Percentiles rank a stretch among this genome's conserved stretches.
Conservation (phyloP, 768 basidiomycete species). For the Agaricus subrufescens region DNA sequence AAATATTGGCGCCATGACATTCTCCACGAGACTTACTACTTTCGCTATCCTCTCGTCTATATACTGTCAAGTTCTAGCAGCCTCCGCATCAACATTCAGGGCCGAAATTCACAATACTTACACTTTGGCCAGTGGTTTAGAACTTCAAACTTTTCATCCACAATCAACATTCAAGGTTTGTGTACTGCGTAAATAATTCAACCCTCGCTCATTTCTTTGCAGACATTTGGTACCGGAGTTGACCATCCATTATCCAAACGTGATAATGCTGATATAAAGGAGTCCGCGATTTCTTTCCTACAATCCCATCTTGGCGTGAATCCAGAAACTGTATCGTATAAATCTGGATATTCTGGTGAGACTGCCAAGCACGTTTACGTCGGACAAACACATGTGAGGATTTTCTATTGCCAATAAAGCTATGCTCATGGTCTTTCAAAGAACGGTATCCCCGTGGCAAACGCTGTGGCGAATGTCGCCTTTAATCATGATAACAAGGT, state of each 20-base stretch:
- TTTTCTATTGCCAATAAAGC: neutral
- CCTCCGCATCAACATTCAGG: neutral
- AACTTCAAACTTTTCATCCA: slow-evolving; percentile 33
- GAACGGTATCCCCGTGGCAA: slow-evolving; percentile 26
- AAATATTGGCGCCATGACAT: neutral
- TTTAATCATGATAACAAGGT: slow-evolving; percentile 23
- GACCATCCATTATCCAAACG: slow-evolving; percentile 25
- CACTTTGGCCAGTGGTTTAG: slow-evolving; percentile 22
- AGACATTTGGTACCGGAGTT: slow-evolving; percentile 27
- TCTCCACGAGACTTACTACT: neutral
- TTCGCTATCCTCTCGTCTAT: neutral
- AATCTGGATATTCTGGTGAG: slow-evolving; percentile 22
- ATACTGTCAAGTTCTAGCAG: neutral
- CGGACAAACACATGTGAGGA: slow-evolving; percentile 10
- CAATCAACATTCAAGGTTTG: slow-evolving; percentile 29
- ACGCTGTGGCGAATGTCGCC: slow-evolving; percentile 35
- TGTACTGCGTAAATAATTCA: neutral
- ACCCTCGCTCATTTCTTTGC: neutral
- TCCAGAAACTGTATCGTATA: slow-evolving; percentile 17
- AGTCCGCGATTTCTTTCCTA: slow-evolving; percentile 21
- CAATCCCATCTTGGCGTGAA: slow-evolving; percentile 19
- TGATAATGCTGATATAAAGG: slow-evolving; percentile 16
- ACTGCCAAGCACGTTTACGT: slow-evolving; percentile 18
- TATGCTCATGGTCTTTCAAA: slow-evolving; percentile 3
- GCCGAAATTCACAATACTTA: slow-evolving; percentile 23